A percentile compares a stretch with the other conserved stretches of the same genome.
Evolutionary conservation across 176 grass and related monocot species (phyloP).

Genomic region (Bolboschoenus planiculmis): DNA sequence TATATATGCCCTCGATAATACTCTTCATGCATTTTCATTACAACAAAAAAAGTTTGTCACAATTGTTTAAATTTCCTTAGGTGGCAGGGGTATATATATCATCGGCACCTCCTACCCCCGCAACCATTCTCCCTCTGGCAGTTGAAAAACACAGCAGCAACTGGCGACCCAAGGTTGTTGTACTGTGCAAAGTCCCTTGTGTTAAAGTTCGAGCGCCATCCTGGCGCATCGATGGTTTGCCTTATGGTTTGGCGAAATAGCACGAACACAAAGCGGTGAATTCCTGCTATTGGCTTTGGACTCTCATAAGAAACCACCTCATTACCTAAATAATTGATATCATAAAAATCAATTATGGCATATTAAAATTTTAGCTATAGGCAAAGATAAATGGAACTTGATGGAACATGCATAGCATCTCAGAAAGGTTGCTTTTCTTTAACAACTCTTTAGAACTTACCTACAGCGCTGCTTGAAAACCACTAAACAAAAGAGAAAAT

Average conservation of each 20-base stretch:
- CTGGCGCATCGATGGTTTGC: constrained; percentile 58
- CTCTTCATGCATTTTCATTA: neutral
- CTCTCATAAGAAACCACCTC: constrained; percentile 80
- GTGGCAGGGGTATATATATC: neutral
- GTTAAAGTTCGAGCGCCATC: constrained; percentile 81
- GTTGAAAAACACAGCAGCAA: constrained; percentile 76
- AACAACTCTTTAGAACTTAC: neutral
- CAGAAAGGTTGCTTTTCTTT: neutral
- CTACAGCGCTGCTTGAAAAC: neutral
- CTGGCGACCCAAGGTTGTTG: constrained; percentile 60
- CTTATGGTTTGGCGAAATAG: constrained; percentile 59
- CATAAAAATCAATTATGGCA: constrained; percentile 10
- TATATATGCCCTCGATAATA: neutral
- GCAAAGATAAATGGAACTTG: neutral
- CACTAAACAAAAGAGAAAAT: neutral
- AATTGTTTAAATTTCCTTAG: neutral
- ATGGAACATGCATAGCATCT: neutral
- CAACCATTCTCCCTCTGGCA: constrained; percentile 89
- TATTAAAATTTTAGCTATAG: neutral
- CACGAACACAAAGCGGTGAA: constrained; percentile 82
- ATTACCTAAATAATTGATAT: constrained; percentile 41
- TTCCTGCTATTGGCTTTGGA: constrained; percentile 65
- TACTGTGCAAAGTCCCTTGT: constrained; percentile 59
- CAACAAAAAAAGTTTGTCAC: constrained; percentile 1
- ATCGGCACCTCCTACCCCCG: constrained; percentile 77